These are phyloP conservation scores for Chalciporus chontae DNA, from an alignment of 768 basidiomycete genomes.

Conservation along the genomic window DNA sequence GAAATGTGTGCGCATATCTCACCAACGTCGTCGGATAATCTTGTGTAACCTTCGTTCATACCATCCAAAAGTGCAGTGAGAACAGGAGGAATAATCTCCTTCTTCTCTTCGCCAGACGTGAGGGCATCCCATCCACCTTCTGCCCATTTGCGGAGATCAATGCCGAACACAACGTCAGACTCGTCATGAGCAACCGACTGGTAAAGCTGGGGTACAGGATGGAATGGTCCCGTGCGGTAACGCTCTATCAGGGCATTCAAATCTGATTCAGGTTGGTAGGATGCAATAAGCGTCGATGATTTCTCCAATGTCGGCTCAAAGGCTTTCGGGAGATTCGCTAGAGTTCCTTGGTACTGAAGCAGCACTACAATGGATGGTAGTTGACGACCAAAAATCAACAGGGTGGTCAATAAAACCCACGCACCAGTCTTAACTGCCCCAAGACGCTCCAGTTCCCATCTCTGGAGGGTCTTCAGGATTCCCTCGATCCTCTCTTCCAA, in stretches of 20 bases:
- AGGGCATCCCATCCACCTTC: slow-evolving; percentile 72
- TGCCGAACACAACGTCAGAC: slow-evolving; percentile 85
- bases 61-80: slow-evolving; percentile 62
- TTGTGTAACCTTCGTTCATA: slow-evolving; percentile 59
- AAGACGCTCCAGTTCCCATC: slow-evolving; percentile 83
- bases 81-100: slow-evolving; percentile 69
- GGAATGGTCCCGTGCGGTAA: slow-evolving; percentile 91
- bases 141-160: slow-evolving; percentile 88
- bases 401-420: slow-evolving; percentile 23
- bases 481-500: slow-evolving; percentile 88
- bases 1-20: slow-evolving; percentile 19
- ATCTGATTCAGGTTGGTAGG: slow-evolving; percentile 88
- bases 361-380: slow-evolving; percentile 47
- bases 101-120: slow-evolving; percentile 54
- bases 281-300: slow-evolving; percentile 70
- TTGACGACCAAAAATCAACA: background rate
- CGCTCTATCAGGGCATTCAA: slow-evolving; percentile 85
- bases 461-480: slow-evolving; percentile 72
- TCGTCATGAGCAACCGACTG: slow-evolving; percentile 82
- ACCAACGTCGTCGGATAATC: slow-evolving; percentile 63
- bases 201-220: slow-evolving; percentile 80
- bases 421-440: slow-evolving; percentile 77
- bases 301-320: slow-evolving; percentile 64
- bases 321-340: slow-evolving; percentile 67
- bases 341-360: slow-evolving; percentile 81